phyloP scores from a whole-genome alignment of 2,329 filamentous ascomycete species.

The Botrytis tulipae region DNA sequence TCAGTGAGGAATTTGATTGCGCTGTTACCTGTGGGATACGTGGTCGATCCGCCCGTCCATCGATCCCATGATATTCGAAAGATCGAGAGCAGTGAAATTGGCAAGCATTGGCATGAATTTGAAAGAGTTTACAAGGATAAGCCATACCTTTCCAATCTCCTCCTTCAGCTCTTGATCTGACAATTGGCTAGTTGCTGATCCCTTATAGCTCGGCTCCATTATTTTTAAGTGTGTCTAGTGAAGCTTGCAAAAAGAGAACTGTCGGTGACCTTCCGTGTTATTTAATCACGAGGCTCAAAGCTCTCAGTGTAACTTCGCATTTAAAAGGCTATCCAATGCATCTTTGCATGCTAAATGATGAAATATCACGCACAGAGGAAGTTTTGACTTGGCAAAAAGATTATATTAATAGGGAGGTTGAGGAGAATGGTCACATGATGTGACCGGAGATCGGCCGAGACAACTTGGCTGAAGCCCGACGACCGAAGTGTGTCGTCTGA shows the following conservation, averaged over 20 bases:
- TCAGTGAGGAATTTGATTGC: neutral
- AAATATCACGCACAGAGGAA: neutral
- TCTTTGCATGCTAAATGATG: neutral
- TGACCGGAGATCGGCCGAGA: neutral
- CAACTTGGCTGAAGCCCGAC: neutral
- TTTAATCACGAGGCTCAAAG: neutral
- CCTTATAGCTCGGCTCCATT: neutral
- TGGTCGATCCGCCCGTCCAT: neutral
- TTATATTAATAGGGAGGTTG: neutral
- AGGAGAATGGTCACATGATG: neutral
- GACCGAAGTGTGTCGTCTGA: neutral
- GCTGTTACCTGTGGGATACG: neutral
- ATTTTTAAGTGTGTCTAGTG: neutral
- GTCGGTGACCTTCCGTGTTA: neutral
- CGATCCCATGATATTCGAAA: neutral
- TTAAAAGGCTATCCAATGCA: neutral
- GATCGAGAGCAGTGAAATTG: neutral
- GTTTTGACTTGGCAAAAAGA: neutral
- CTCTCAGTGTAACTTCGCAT: neutral
- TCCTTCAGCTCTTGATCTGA: slow-evolving; percentile 31
- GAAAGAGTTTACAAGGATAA: neutral
- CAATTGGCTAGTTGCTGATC: slow-evolving; percentile 19
- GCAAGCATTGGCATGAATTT: neutral
- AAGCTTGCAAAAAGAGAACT: neutral
- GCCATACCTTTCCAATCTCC: slow-evolving; percentile 35